Percentiles rank a stretch among this genome's conserved stretches.
Conservation (phyloP, 1,284 basidiomycete species). For the Pascua sp. region DNA sequence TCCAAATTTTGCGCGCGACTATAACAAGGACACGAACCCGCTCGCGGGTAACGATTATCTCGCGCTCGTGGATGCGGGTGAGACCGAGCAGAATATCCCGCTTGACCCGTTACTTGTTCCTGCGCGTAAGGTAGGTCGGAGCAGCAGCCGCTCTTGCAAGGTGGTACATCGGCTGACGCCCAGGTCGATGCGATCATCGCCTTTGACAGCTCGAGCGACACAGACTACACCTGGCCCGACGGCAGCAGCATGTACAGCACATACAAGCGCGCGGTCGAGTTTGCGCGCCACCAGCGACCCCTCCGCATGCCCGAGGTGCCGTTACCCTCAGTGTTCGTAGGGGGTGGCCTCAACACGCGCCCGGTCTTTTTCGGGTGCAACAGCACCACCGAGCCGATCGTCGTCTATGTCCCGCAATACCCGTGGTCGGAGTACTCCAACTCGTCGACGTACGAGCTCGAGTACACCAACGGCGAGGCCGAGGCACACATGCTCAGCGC, state of each 20-base stretch:
- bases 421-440: constrained; percentile 50
- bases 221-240: constrained; percentile 54
- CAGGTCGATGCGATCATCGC: constrained; percentile 55
- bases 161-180: too few relatives aligned
- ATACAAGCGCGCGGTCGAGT: constrained; percentile 31
- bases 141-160: too few relatives aligned
- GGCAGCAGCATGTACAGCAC: constrained; percentile 50
- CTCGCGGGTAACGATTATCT: constrained; percentile 39
- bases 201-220: constrained; percentile 55
- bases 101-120: constrained; percentile 55
- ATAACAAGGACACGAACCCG: constrained; percentile 43
- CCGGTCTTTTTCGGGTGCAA: constrained; percentile 51
- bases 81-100: constrained; percentile 53
- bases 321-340: constrained; percentile 52
- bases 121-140: constrained; percentile 30
- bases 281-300: constrained; percentile 29
- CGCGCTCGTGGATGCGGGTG: constrained; percentile 53
- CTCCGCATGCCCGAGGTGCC: constrained; percentile 52
- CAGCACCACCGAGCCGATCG: constrained; percentile 48
- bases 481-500: constrained; percentile 38
- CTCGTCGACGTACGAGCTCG: constrained; percentile 48
- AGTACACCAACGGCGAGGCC: constrained; percentile 44
- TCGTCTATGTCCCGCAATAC: constrained; percentile 53
- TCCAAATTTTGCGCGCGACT: constrained; percentile 39
- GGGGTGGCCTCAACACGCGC: constrained; percentile 54